Evolutionary conservation across 2,329 filamentous ascomycete genomes (phyloP).

Genomic region (Calonectria hawksworthii): DNA sequence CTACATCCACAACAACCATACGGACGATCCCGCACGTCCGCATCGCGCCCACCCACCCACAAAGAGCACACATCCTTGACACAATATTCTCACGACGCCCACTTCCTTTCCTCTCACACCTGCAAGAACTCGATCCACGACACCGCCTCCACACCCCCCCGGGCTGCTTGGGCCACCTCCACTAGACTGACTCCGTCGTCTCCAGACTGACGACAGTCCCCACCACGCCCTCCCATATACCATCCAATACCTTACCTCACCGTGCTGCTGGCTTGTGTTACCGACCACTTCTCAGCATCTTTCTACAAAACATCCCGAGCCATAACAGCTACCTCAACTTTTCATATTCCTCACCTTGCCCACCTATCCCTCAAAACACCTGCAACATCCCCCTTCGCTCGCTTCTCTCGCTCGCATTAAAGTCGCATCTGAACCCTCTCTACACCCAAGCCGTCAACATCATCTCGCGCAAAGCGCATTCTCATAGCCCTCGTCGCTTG

Average conservation of each 20-base stretch:
- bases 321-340: slow-evolving; percentile 18
- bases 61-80: slow-evolving; percentile 38
- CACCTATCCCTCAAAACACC: slow-evolving; percentile 16
- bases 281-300: slow-evolving; percentile 24
- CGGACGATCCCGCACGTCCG: slow-evolving; percentile 20
- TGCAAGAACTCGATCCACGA: slow-evolving; percentile 46
- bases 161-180: slow-evolving; percentile 36
- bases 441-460: slow-evolving; percentile 31
- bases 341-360: slow-evolving; percentile 18
- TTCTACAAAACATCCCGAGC: slow-evolving; percentile 24
- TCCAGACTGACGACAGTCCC: slow-evolving; percentile 30
- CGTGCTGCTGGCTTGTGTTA: slow-evolving; percentile 22
- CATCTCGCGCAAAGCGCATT: slow-evolving; percentile 39
- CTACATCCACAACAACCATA: slow-evolving; percentile 10
- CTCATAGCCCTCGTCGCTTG: slow-evolving; percentile 17
- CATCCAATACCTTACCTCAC: slow-evolving; percentile 28
- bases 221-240: slow-evolving; percentile 25
- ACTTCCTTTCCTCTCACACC: slow-evolving; percentile 31
- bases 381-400: slow-evolving; percentile 15
- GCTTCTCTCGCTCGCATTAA: slow-evolving; percentile 12
- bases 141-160: slow-evolving; percentile 46
- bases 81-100: slow-evolving; percentile 37
- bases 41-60: slow-evolving; percentile 27
- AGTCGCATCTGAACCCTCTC: slow-evolving; percentile 16
- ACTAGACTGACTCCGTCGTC: slow-evolving; percentile 20